Evolutionary conservation across 169 alveolate species (phyloP).

Genomic region (Plasmodium inui): DNA sequence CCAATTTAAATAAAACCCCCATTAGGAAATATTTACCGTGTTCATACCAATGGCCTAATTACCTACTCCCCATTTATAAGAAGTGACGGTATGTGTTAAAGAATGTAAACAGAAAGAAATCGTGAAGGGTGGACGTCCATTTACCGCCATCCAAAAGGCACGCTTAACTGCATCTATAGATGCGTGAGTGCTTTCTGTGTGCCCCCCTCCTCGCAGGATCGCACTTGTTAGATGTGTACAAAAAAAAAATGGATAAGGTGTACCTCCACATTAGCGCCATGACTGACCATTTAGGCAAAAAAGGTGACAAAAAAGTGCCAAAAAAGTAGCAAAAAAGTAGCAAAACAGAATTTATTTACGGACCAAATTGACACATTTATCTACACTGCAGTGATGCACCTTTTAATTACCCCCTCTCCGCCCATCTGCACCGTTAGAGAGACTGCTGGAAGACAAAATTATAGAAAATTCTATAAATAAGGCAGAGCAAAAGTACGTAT

Average conservation of each 20-base stretch:
- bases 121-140: neutral
- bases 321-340: neutral
- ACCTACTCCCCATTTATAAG: constrained; percentile 73
- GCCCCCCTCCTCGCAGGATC: constrained; percentile 40
- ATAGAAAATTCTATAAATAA: constrained; percentile 55
- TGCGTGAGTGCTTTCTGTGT: neutral
- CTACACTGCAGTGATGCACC: neutral
- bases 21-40: constrained; percentile 34
- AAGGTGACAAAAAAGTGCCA: neutral
- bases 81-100: constrained; percentile 57
- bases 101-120: constrained; percentile 5
- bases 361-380: neutral
- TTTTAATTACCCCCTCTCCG: constrained; percentile 10
- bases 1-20: neutral
- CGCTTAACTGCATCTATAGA: neutral
- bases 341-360: neutral
- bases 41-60: constrained; percentile 66
- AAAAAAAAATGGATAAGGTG: constrained; percentile 60
- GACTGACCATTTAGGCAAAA: constrained; percentile 28
- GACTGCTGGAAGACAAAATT: constrained; percentile 4
- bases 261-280: constrained; percentile 27
- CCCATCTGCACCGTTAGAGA: constrained; percentile 11
- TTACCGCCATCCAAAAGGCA: neutral
- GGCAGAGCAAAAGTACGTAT: constrained; percentile 59
- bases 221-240: constrained; percentile 58